Evolutionary conservation across 768 basidiomycete genomes (phyloP), one percentile per base, ranked within the genome.

Genomic region (Naganishia friedmannii): DNA sequence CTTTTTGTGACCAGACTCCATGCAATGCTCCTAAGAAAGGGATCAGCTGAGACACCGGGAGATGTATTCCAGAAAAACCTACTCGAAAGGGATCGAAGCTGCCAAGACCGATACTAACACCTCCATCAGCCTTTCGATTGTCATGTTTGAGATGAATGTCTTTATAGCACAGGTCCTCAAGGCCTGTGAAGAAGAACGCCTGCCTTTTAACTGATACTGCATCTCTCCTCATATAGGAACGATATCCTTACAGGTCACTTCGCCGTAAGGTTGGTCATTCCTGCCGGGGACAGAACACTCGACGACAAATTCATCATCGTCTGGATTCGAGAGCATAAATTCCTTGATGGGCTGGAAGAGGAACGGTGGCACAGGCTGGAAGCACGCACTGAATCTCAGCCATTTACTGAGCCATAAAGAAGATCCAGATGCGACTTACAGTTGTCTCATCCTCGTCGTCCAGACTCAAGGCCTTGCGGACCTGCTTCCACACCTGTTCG

Each of bases 391-490:
- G 29, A 51, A 9, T 1, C 7, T 66, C 21, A 54, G 48, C 48
- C n/a, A 23, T 21, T 23, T 1, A 4, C 3, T 2, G 26, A 3
- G 26, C 5, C 12, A n/a, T 21, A 17, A 21, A 56, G 37, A 10
- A 8, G 4, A 9, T 6, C 55, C 10, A 19, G 31, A 5, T 8
- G 12, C 15, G 3, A 68, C 67, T 28, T 32, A 58, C 68, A 13
- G 68, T 69, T 1, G n/a, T 26, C 29, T 69, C 68, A 32, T 69
- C 68, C 1, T 51, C 57, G 13, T 63, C 56, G n/a, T 69, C 68
- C 13, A 69, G 13, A 42, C 66, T 56, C 45, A 67, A 53, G 19
- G n/a, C 21, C 31, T 46, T 29, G 1, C 48, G 39, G 12, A 42
- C 39, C 32, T 66, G 65, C 46, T 66, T 66, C 57, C 57, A 34